These are phyloP conservation scores for Colletotrichum tofieldiae DNA, from an alignment of 2,329 filamentous ascomycete species.

Conservation along the genomic window DNA sequence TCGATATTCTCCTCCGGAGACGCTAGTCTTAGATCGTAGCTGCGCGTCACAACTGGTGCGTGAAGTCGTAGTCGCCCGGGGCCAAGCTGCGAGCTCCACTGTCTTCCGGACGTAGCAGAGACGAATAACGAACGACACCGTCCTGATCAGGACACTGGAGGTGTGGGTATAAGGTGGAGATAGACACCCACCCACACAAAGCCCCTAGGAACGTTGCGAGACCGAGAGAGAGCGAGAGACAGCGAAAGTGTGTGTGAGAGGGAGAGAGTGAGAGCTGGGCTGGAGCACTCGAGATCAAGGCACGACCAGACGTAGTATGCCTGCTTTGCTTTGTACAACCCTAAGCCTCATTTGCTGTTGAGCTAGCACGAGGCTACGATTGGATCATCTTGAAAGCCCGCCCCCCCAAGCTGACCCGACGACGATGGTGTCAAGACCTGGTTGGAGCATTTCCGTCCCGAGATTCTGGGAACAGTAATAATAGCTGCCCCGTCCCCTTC, in stretches of 20 bases:
- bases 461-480: conserved; percentile 33
- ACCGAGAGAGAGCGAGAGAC: background rate
- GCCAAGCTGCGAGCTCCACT: conserved; percentile 35
- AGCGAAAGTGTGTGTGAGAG: background rate
- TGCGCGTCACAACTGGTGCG: conserved; percentile 41
- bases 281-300: background rate
- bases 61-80: conserved; percentile 29
- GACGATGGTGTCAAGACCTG: conserved; percentile 19
- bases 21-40: conserved; percentile 42
- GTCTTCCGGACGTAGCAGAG: conserved; percentile 42
- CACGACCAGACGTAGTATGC: conserved; percentile 3
- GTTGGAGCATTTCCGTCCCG: conserved; percentile 34
- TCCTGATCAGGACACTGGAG: conserved; percentile 22
- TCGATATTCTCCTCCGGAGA: conserved; percentile 37
- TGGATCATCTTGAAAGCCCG: conserved; percentile 8
- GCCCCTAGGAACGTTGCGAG: background rate
- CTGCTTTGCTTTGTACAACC: conserved; percentile 15
- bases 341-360: conserved; percentile 30
- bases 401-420: conserved; percentile 26
- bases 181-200: background rate
- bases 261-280: background rate
- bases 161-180: conserved; percentile 28
- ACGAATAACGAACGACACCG: conserved; percentile 32
- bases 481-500: conserved; percentile 16
- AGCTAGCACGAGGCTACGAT: conserved; percentile 29